Conservation (phyloP, 1,284 basidiomycete genomes). For the Xerocomus nothofagi region DNA sequence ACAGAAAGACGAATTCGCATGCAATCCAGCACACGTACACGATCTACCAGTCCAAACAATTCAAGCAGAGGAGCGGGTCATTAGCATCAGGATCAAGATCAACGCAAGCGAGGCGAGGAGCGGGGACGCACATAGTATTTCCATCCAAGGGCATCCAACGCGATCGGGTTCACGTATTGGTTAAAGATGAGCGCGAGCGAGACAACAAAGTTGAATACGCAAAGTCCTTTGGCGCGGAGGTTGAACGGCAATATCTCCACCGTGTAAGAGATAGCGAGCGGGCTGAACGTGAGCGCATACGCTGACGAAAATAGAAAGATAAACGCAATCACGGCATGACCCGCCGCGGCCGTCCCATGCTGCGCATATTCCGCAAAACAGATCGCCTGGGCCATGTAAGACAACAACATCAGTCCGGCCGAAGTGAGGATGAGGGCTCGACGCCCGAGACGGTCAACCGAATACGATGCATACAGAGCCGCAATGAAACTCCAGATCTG, state of each 20-base stretch:
- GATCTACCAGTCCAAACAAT: conserved; percentile 38
- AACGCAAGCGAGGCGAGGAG: not conserved
- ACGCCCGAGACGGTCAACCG: conserved; percentile 61
- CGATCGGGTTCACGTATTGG: conserved; percentile 83
- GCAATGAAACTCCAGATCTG: conserved; percentile 73
- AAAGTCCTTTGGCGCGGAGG: conserved; percentile 79
- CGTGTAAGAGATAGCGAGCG: conserved; percentile 72
- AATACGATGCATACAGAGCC: conserved; percentile 58
- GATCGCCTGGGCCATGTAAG: conserved; percentile 71
- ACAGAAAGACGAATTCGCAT: conserved; percentile 65
- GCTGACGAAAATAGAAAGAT: conserved; percentile 73
- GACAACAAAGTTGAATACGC: conserved; percentile 68
- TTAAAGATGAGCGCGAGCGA: conserved; percentile 74
- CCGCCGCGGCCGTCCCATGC: conserved; percentile 45
- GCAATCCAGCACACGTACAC: conserved; percentile 70
- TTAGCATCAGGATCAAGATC: not conserved
- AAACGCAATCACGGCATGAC: conserved; percentile 71
- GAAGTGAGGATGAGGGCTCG: conserved; percentile 65
- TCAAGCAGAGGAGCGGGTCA: not conserved
- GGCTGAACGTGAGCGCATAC: conserved; percentile 73
- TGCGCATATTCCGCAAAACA: conserved; percentile 64
- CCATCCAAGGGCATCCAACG: conserved; percentile 59
- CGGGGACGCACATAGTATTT: conserved; percentile 53
- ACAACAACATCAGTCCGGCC: conserved; percentile 63
- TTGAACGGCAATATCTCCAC: conserved; percentile 73